phyloP scores from a whole-genome alignment of 331 rosid genomes.

The Rosa hybrid region DNA sequence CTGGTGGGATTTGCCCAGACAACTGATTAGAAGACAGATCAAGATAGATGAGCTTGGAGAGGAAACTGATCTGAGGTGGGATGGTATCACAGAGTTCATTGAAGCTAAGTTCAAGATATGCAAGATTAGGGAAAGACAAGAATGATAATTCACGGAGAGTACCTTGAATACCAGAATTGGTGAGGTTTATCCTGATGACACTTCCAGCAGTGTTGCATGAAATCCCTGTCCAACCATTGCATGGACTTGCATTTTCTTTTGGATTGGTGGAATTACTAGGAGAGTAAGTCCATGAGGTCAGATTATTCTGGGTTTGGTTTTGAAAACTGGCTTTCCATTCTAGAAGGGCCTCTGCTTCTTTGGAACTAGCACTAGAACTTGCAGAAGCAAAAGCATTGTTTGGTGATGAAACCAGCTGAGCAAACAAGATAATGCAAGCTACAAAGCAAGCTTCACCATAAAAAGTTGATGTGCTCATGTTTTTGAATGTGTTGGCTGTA shows the following conservation, averaged over 20 bases:
- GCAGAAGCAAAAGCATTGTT: neutral
- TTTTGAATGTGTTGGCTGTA: neutral
- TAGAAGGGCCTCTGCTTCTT: constrained; percentile 28
- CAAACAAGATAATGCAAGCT: constrained; percentile 7
- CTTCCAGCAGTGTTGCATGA: too few relatives aligned
- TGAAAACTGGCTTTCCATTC: constrained; percentile 33
- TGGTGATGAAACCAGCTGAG: neutral
- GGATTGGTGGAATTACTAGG: neutral
- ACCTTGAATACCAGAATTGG: neutral
- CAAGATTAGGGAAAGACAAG: neutral
- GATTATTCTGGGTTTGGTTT: constrained; percentile 3
- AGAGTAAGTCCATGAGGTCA: constrained; percentile 18
- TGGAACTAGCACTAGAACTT: neutral
- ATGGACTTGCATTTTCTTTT: neutral
- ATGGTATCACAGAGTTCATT: neutral
- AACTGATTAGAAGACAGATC: neutral
- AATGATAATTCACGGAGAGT: neutral
- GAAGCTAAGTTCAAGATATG: neutral
- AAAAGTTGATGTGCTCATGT: neutral
- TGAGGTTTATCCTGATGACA: too few relatives aligned
- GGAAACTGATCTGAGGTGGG: neutral
- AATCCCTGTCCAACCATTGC: too few relatives aligned
- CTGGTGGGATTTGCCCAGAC: neutral
- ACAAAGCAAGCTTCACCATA: neutral
- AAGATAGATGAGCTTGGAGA: neutral